These are phyloP conservation scores for Xanthoconium purpureum DNA, from an alignment of 768 basidiomycete genomes.

Conservation along the genomic window DNA sequence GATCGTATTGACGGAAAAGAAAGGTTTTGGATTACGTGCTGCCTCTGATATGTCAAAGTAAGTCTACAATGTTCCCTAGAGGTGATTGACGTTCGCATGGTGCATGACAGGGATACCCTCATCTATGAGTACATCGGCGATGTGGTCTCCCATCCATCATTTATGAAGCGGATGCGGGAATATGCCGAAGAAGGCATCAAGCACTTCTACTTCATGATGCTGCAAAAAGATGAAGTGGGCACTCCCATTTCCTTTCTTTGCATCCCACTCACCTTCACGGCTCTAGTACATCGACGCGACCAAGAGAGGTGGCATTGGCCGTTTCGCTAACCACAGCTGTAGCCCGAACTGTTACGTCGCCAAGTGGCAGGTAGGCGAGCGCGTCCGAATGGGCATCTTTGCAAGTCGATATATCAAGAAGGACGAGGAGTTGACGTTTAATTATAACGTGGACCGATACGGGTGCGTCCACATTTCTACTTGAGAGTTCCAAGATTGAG, in stretches of 20 bases:
- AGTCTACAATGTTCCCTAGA: conserved; percentile 23
- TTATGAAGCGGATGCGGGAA: conserved; percentile 90
- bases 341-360: conserved; percentile 97
- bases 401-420: conserved; percentile 75
- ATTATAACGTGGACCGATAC: conserved; percentile 99
- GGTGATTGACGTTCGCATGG: conserved; percentile 4
- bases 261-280: background rate
- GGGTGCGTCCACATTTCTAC: conserved; percentile 55
- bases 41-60: conserved; percentile 63
- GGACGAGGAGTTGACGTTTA: conserved; percentile 93
- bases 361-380: conserved; percentile 90
- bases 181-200: conserved; percentile 91
- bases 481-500: background rate
- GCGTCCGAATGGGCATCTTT: conserved; percentile 97
- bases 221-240: conserved; percentile 93
- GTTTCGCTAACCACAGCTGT: conserved; percentile 98
- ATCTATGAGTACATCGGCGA: conserved; percentile 99
- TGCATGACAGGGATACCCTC: conserved; percentile 68
- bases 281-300: conserved; percentile 94
- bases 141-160: conserved; percentile 82
- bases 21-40: conserved; percentile 91
- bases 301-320: conserved; percentile 92
- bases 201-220: conserved; percentile 99
- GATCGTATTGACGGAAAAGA: conserved; percentile 91
- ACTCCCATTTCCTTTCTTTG: background rate